Conservation (phyloP, 2,329 filamentous ascomycete species). For the Ilyonectria mors-panacis region DNA sequence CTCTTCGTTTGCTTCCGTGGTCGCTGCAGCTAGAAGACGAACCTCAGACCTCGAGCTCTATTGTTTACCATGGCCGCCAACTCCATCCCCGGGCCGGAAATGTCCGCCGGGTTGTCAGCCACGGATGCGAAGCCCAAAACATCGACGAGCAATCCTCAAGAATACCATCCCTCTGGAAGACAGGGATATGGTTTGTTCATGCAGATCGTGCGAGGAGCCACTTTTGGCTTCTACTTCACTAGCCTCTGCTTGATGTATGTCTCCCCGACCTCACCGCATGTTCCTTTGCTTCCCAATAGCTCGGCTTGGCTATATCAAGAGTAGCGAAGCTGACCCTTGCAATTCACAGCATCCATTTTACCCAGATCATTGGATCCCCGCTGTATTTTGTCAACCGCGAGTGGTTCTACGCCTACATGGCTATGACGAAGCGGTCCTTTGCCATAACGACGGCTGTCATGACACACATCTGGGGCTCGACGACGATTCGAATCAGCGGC, state of each 20-base stretch:
- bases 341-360: conserved; percentile 70
- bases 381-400: conserved; percentile 83
- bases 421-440: conserved; percentile 88
- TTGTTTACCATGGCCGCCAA: conserved; percentile 45
- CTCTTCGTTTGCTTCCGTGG: conserved; percentile 8
- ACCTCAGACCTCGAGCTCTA: conserved; percentile 8
- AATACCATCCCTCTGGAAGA: conserved; percentile 69
- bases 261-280: not conserved
- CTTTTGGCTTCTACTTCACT: conserved; percentile 68
- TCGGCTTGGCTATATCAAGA: not conserved
- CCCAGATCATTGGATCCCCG: conserved; percentile 82
- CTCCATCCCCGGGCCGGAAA: conserved; percentile 50
- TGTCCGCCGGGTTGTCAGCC: conserved; percentile 44
- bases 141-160: conserved; percentile 21
- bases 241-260: conserved; percentile 65
- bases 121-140: conserved; percentile 37
- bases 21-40: not conserved
- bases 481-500: conserved; percentile 85
- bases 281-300: not conserved
- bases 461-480: conserved; percentile 91
- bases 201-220: conserved; percentile 67
- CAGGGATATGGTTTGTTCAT: conserved; percentile 65
- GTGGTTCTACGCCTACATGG: conserved; percentile 89
- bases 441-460: conserved; percentile 83
- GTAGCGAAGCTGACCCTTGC: conserved; percentile 27